Conservation (phyloP, 768 basidiomycete genomes). For the Cyclocybe cylindracea region DNA sequence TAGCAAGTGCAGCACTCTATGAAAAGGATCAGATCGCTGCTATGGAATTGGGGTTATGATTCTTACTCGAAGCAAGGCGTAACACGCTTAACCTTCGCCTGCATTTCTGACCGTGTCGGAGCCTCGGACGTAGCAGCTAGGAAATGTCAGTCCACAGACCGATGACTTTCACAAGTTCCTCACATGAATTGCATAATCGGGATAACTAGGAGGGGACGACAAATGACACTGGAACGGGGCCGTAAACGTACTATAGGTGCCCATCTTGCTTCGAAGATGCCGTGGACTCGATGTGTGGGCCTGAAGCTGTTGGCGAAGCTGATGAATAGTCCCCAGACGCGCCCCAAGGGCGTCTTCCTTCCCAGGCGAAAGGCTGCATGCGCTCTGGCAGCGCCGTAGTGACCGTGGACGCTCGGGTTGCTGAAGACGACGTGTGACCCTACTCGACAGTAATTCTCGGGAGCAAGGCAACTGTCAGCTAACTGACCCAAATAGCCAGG, state of each 20-base stretch:
- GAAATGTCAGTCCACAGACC: background rate
- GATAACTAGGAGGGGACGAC: slow-evolving; percentile 52
- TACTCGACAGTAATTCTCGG: slow-evolving; percentile 64
- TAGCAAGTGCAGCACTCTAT: slow-evolving; percentile 66
- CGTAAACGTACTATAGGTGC: slow-evolving; percentile 56
- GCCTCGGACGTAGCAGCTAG: slow-evolving; percentile 75
- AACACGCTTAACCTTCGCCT: slow-evolving; percentile 59
- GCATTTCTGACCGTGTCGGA: slow-evolving; percentile 61
- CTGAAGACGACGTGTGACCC: slow-evolving; percentile 62
- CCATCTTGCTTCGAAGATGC: slow-evolving; percentile 81
- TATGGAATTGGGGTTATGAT: background rate
- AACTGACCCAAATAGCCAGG: slow-evolving; percentile 71
- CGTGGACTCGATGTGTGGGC: slow-evolving; percentile 79
- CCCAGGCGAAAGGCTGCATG: slow-evolving; percentile 87
- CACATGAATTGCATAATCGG: slow-evolving; percentile 82
- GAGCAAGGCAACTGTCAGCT: slow-evolving; percentile 64
- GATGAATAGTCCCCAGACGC: slow-evolving; percentile 75
- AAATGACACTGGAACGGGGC: background rate
- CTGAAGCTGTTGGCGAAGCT: slow-evolving; percentile 81
- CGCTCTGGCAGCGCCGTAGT: slow-evolving; percentile 43
- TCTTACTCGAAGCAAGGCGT: slow-evolving; percentile 73
- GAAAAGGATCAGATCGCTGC: background rate
- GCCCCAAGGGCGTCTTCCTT: slow-evolving; percentile 84
- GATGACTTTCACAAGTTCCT: slow-evolving; percentile 16
- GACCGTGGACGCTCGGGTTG: background rate